A percentile compares a stretch with the other conserved stretches of the same genome.
Conservation (phyloP, 495 filamentous ascomycete species). For the Poronia punctata region DNA sequence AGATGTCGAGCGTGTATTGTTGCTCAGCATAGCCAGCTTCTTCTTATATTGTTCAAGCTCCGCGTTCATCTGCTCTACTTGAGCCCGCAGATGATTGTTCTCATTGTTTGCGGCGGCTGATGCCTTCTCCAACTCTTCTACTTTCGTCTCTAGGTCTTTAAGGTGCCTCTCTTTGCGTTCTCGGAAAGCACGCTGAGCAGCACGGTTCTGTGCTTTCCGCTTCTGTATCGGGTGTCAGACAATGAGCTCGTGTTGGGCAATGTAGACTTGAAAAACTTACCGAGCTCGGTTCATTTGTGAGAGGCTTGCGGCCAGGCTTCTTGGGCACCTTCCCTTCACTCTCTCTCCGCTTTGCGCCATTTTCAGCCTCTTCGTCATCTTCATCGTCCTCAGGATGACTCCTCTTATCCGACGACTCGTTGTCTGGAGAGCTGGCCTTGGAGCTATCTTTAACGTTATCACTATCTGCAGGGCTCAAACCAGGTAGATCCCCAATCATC, state of each 20-base stretch:
- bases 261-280: conserved; percentile 48
- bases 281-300: conserved; percentile 92
- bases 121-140: conserved; percentile 81
- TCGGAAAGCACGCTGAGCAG: conserved; percentile 92
- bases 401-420: conserved; percentile 74
- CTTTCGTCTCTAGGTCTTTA: conserved; percentile 92
- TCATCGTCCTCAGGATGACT: conserved; percentile 64
- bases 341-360: conserved; percentile 72
- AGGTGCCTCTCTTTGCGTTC: conserved; percentile 98
- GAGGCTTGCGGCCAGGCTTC: conserved; percentile 92
- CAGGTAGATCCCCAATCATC: conserved; percentile 74
- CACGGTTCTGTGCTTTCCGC: conserved; percentile 96
- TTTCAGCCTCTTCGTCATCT: conserved; percentile 54
- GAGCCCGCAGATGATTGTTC: conserved; percentile 73
- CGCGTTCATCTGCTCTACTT: conserved; percentile 78
- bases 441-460: conserved; percentile 16
- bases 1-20: conserved; percentile 13
- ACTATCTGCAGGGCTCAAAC: conserved; percentile 33
- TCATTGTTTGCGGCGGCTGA: conserved; percentile 79
- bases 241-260: conserved; percentile 1
- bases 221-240: conserved; percentile 61
- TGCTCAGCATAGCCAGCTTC: conserved; percentile 57
- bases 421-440: conserved; percentile 51
- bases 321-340: conserved; percentile 70
- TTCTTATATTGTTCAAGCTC: conserved; percentile 89